Conservation (phyloP, 2,329 filamentous ascomycete genomes). For the Alternaria burnsii region DNA sequence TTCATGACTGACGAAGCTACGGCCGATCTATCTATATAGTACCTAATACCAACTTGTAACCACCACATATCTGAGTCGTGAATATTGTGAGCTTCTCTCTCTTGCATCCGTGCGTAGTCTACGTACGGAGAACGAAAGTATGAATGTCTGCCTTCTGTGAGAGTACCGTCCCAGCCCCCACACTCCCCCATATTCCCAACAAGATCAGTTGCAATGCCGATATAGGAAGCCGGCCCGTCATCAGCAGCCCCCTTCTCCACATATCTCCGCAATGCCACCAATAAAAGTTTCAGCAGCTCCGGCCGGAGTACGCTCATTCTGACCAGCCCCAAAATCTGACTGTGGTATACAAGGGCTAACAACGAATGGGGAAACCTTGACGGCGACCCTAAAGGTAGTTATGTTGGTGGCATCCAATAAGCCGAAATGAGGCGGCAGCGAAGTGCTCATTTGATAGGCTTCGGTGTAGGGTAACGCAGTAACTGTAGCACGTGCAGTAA, state of each 20-base stretch:
- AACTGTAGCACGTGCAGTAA: neutral
- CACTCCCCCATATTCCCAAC: neutral
- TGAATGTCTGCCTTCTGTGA: neutral
- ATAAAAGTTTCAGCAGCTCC: slow-evolving; percentile 6
- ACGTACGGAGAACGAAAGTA: neutral
- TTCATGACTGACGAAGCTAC: slow-evolving; percentile 7
- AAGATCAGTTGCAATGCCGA: slow-evolving; percentile 2
- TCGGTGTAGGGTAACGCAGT: neutral
- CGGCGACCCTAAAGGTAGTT: neutral
- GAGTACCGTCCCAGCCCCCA: neutral
- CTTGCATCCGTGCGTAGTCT: neutral
- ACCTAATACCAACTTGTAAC: slow-evolving; percentile 2
- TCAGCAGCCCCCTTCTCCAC: slow-evolving; percentile 7
- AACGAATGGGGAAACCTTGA: neutral
- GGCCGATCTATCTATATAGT: slow-evolving; percentile 8
- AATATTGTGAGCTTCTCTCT: neutral
- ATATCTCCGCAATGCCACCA: slow-evolving; percentile 14
- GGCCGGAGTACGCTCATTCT: slow-evolving; percentile 4
- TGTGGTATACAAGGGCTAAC: neutral
- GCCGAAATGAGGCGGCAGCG: neutral
- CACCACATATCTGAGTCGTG: neutral
- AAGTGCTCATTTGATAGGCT: neutral
- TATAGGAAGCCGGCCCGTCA: slow-evolving; percentile 18
- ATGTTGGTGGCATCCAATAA: neutral
- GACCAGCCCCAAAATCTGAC: slow-evolving; percentile 1